Conservation (phyloP, 2,329 filamentous ascomycete species). For the Diplodia intermedia region DNA sequence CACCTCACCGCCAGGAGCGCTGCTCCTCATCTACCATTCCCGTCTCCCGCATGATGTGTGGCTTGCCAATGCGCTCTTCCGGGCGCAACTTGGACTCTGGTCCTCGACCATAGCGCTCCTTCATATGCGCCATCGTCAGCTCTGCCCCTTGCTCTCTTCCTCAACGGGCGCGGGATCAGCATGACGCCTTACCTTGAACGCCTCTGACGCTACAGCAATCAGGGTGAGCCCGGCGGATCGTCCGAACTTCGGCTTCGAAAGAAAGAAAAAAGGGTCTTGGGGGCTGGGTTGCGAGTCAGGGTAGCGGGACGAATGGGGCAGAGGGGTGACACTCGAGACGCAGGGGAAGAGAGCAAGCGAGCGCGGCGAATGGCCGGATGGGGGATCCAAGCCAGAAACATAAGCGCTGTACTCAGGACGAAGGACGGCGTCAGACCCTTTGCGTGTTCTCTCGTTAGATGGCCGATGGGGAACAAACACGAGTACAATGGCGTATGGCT, state of each 20-base stretch:
- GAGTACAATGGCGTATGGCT: not conserved
- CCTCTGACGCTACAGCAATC: not conserved
- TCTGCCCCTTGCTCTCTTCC: not conserved
- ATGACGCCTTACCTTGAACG: not conserved
- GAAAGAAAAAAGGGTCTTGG: not conserved
- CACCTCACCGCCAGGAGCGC: not conserved
- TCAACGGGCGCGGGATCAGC: conserved; percentile 1
- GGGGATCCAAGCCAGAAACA: not conserved
- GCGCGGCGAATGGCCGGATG: not conserved
- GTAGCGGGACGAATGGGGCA: not conserved
- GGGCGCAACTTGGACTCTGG: not conserved
- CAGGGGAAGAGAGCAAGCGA: not conserved
- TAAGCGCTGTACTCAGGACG: not conserved
- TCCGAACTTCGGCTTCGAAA: conserved; percentile 14
- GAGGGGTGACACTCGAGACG: not conserved
- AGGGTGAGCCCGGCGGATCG: conserved; percentile 3
- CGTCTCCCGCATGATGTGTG: not conserved
- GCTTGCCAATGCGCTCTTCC: not conserved
- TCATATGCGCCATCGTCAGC: not conserved
- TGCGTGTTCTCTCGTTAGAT: not conserved
- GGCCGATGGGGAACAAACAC: not conserved
- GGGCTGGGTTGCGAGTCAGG: conserved; percentile 17
- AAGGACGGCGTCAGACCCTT: not conserved
- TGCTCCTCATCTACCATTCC: no score
- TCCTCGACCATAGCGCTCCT: not conserved